A percentile compares a stretch with the other conserved stretches of the same genome.
Conservation (phyloP, 805 yeast species). For the Candida boidinii region DNA sequence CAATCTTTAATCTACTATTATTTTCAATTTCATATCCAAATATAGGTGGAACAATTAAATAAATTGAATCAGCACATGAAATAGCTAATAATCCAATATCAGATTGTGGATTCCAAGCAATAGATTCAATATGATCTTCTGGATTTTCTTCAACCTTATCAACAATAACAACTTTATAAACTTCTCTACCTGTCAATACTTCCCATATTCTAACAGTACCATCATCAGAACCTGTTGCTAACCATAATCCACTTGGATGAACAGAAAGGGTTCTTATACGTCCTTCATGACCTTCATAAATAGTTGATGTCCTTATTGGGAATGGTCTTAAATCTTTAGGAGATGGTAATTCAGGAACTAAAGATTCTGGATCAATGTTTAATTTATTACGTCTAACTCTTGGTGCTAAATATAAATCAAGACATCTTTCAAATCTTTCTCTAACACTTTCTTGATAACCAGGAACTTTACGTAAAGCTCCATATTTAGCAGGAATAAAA, state of each 20-base stretch:
- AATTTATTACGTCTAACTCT: conserved; percentile 86
- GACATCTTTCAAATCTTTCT: conserved; percentile 88
- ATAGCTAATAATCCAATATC: conserved; percentile 74
- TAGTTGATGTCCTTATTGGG: conserved; percentile 84
- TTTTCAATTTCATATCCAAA: conserved; percentile 86
- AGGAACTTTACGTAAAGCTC: conserved; percentile 83
- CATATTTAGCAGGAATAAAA: conserved; percentile 75
- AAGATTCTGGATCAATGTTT: conserved; percentile 91
- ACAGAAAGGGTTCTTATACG: conserved; percentile 75
- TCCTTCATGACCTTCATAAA: conserved; percentile 76
- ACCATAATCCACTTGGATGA: conserved; percentile 87
- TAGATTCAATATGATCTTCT: conserved; percentile 71
- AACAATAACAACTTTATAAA: conserved; percentile 48
- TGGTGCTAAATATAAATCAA: conserved; percentile 93
- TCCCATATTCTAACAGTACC: conserved; percentile 97
- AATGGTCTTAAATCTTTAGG: conserved; percentile 96
- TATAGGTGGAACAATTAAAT: conserved; percentile 79
- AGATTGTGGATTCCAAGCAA: conserved; percentile 86
- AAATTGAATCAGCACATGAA: conserved; percentile 73
- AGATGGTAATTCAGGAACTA: conserved; percentile 92
- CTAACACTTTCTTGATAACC: conserved; percentile 81
- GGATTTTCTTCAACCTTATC: conserved; percentile 40
- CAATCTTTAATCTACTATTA: conserved; percentile 66
- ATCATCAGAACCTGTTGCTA: conserved; percentile 97
- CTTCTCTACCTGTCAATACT: conserved; percentile 88